These are phyloP conservation scores for Rhodotorula diobovata DNA, from an alignment of 768 basidiomycete species.

Conservation along the genomic window DNA sequence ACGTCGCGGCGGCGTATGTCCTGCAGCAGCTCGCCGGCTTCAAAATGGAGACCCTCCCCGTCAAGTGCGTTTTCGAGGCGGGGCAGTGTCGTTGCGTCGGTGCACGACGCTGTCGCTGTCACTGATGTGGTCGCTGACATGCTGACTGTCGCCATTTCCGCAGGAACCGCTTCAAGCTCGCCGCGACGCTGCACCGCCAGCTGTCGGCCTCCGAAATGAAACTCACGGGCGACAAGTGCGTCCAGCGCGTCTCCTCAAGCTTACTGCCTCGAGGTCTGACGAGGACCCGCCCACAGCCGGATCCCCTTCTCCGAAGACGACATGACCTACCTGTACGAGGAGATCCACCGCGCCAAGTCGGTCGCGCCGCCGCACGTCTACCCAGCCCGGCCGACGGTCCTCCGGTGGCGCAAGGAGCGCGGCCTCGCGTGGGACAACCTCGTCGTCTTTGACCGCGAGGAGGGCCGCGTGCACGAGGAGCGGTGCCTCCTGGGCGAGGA, in stretches of 20 bases:
- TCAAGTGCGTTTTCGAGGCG: slow-evolving; percentile 80
- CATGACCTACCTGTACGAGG: slow-evolving; percentile 76
- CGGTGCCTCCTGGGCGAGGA: slow-evolving; percentile 46
- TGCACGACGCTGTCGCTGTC: no score
- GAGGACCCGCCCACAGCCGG: slow-evolving; percentile 52
- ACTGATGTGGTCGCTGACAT: neutral
- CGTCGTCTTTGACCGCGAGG: slow-evolving; percentile 72
- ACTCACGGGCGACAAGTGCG: slow-evolving; percentile 34
- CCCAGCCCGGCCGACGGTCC: slow-evolving; percentile 65
- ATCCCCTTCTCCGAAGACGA: slow-evolving; percentile 79
- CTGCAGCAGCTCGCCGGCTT: slow-evolving; percentile 78
- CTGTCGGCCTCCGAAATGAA: slow-evolving; percentile 32
- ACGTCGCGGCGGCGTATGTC: slow-evolving; percentile 83
- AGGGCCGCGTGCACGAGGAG: slow-evolving; percentile 51
- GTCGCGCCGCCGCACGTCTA: slow-evolving; percentile 68
- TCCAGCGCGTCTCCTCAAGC: no score
- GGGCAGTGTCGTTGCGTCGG: no score
- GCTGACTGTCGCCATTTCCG: neutral
- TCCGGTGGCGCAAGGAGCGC: slow-evolving; percentile 69
- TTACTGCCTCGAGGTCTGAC: neutral
- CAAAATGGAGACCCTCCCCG: slow-evolving; percentile 78
- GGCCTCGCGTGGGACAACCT: slow-evolving; percentile 73
- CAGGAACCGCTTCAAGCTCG: slow-evolving; percentile 39
- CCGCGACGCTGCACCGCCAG: slow-evolving; percentile 29
- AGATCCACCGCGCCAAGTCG: slow-evolving; percentile 68